A percentile compares a stretch with the other conserved stretches of the same genome.
Conservation (phyloP, 2,329 filamentous ascomycete genomes). For the Xylaria sp. region DNA sequence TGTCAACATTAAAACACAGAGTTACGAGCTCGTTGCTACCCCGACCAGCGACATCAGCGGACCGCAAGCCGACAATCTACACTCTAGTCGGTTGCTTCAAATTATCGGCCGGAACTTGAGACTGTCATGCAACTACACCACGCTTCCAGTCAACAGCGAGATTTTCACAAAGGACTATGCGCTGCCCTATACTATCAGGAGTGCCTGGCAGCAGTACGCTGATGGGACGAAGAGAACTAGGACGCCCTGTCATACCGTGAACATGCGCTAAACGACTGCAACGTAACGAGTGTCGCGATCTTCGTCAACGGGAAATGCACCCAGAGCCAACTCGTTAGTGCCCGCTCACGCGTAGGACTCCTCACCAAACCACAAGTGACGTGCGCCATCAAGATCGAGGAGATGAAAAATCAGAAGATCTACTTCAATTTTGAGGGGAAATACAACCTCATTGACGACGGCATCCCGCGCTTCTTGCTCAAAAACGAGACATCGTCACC, state of each 20-base stretch:
- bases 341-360: conserved; percentile 19
- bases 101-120: background rate
- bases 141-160: conserved; percentile 16
- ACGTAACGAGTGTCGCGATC: conserved; percentile 19
- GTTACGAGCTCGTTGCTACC: conserved; percentile 17
- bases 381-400: conserved; percentile 22
- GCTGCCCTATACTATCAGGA: conserved; percentile 18
- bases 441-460: conserved; percentile 21
- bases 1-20: conserved; percentile 8
- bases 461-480: conserved; percentile 15
- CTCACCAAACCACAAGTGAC: background rate
- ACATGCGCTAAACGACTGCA: conserved; percentile 15
- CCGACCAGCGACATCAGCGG: background rate
- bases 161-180: conserved; percentile 25
- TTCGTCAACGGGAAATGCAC: conserved; percentile 7
- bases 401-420: background rate
- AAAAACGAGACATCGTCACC: conserved; percentile 10
- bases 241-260: conserved; percentile 18
- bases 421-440: conserved; percentile 12
- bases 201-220: conserved; percentile 6
- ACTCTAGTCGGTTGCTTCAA: background rate
- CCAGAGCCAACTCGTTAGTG: background rate
- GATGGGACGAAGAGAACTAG: conserved; percentile 3
- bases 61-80: background rate
- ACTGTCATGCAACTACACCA: conserved; percentile 3